Conservation (phyloP, 371 early-diverging fungal genomes). For the Haplosporangium sp. region DNA sequence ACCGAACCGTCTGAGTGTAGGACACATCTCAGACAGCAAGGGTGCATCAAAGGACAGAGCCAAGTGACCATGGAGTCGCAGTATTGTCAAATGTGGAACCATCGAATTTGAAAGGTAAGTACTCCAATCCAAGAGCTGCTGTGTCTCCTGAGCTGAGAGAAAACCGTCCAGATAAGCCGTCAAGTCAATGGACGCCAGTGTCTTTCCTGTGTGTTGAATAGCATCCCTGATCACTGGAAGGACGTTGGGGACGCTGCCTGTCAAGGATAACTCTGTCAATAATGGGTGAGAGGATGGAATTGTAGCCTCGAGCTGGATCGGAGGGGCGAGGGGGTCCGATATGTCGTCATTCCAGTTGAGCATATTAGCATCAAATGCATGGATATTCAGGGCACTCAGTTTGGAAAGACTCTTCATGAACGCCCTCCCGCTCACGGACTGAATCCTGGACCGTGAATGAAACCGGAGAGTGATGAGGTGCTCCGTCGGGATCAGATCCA, state of each 20-base stretch:
- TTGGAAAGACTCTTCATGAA: constrained; percentile 8
- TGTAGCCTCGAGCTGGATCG: too few species aligned
- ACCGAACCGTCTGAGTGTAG: constrained; percentile 12
- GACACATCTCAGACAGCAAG: constrained; percentile 17
- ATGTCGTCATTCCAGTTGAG: background rate
- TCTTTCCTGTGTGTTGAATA: constrained; percentile 9
- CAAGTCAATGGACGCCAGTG: constrained; percentile 15
- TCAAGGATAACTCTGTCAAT: constrained; percentile 10
- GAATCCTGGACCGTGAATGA: constrained; percentile 20
- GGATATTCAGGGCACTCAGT: constrained; percentile 11
- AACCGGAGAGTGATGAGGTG: constrained; percentile 17
- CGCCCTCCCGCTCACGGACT: background rate
- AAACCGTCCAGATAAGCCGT: constrained; percentile 26
- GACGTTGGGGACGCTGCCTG: constrained; percentile 29
- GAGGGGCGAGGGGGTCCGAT: background rate
- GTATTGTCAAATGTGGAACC: constrained; percentile 12
- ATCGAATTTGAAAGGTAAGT: constrained; percentile 2
- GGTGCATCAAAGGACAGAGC: constrained; percentile 27
- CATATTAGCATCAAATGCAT: constrained; percentile 15
- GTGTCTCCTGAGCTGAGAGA: constrained; percentile 9
- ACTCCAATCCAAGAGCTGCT: constrained; percentile 21
- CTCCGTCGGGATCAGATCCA: constrained; percentile 15
- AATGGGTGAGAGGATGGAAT: constrained; percentile 5
- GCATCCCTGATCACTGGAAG: constrained; percentile 21
- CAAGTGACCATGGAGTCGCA: constrained; percentile 22